These are phyloP conservation scores for Ophiognomonia clavigignenti-juglandacearum DNA, from an alignment of 2,329 filamentous ascomycete genomes.

Conservation along the genomic window DNA sequence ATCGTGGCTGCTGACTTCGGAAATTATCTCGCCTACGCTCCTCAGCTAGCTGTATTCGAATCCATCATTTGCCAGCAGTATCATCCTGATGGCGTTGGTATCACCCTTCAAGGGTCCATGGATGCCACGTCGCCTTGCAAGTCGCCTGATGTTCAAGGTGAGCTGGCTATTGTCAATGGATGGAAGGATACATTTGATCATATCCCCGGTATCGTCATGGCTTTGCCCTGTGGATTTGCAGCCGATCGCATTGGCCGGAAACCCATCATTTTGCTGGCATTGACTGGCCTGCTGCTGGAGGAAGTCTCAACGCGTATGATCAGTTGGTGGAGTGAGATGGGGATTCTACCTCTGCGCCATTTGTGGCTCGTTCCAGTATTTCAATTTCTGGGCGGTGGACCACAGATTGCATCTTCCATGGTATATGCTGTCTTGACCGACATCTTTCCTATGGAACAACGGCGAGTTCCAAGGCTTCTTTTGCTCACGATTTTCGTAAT, in stretches of 20 bases:
- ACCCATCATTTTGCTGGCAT: neutral
- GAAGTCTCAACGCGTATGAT: neutral
- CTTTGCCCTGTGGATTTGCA: neutral
- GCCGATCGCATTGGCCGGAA: neutral
- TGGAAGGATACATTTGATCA: neutral
- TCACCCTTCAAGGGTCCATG: neutral
- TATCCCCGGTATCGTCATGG: neutral
- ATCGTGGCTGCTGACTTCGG: neutral
- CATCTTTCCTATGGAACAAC: neutral
- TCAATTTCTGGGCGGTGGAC: neutral
- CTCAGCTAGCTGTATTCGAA: neutral
- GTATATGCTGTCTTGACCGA: neutral
- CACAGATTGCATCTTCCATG: neutral
- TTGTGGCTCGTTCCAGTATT: neutral
- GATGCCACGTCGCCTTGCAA: neutral
- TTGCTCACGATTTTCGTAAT: neutral
- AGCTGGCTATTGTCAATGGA: neutral
- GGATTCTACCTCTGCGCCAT: neutral
- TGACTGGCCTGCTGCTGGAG: neutral
- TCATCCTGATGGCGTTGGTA: neutral
- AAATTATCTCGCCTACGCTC: neutral
- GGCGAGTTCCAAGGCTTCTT: too few species aligned
- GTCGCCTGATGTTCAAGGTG: neutral
- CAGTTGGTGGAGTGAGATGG: neutral
- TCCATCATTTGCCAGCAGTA: neutral